phyloP scores from a whole-genome alignment of 495 filamentous ascomycete genomes.

The Cairneyella variabilis region DNA sequence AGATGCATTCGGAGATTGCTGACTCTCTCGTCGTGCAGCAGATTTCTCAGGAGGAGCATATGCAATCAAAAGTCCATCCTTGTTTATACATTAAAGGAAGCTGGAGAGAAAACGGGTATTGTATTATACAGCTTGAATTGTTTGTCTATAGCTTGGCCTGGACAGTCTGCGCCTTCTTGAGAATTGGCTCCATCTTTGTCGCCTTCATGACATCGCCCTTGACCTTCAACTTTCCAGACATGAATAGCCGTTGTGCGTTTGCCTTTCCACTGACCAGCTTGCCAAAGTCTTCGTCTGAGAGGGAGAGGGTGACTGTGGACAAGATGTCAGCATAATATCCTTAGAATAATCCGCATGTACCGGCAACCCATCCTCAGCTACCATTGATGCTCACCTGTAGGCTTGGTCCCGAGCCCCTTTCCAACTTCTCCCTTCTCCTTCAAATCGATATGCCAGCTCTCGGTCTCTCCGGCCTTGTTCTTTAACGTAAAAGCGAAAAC shows the following conservation, averaged over 20 bases:
- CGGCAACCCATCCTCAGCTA: too few relatives aligned
- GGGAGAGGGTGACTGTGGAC: constrained; percentile 69
- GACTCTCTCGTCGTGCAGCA: too few relatives aligned
- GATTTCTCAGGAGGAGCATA: too few relatives aligned
- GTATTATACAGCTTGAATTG: constrained; percentile 2
- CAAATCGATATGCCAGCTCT: constrained; percentile 92
- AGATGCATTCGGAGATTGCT: neutral
- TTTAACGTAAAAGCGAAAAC: constrained; percentile 91
- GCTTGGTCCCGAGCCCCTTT: constrained; percentile 73
- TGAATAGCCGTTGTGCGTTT: constrained; percentile 93
- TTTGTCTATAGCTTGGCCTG: constrained; percentile 75
- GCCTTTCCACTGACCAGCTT: constrained; percentile 82
- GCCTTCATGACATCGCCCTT: constrained; percentile 98
- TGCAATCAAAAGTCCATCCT: too few relatives aligned
- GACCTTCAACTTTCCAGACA: constrained; percentile 95
- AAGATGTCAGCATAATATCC: neutral
- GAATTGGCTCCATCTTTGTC: constrained; percentile 55
- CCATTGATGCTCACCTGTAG: constrained; percentile 63
- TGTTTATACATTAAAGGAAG: too few relatives aligned
- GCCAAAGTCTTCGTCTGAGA: constrained; percentile 83
- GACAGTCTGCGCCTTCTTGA: constrained; percentile 79
- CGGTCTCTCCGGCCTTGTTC: constrained; percentile 72
- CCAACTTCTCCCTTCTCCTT: constrained; percentile 83
- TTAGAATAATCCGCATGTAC: too few relatives aligned
- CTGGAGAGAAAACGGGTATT: too few relatives aligned